phyloP scores from a whole-genome alignment of 495 filamentous ascomycete genomes.

The Polyplosphaeria fusca region DNA sequence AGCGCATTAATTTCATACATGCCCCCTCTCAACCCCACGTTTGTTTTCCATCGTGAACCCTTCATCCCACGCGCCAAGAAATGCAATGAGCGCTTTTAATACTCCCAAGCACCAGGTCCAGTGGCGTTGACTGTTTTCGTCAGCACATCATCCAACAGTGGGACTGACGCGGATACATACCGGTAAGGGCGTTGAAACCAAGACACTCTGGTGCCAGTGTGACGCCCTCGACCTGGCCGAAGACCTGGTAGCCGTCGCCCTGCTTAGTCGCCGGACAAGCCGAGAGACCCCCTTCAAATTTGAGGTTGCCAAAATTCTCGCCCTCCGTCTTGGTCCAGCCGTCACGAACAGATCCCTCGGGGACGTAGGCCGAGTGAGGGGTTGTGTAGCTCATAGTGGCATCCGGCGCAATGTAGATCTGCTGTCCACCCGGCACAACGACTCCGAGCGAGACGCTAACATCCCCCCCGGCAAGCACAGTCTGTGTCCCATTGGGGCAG shows the following conservation, averaged over 20 bases:
- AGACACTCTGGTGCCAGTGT: slow-evolving; percentile 13
- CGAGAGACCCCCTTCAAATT: slow-evolving; percentile 20
- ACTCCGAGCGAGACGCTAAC: slow-evolving; percentile 44
- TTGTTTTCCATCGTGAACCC: background rate
- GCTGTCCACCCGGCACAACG: slow-evolving; percentile 63
- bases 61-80: slow-evolving; percentile 9
- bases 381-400: slow-evolving; percentile 59
- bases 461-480: slow-evolving; percentile 45
- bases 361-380: slow-evolving; percentile 58
- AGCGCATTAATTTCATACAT: background rate
- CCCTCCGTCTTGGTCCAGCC: slow-evolving; percentile 29
- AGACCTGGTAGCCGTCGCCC: slow-evolving; percentile 28
- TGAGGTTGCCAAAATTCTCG: slow-evolving; percentile 21
- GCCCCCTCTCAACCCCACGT: background rate
- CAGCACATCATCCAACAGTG: background rate
- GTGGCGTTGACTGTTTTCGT: slow-evolving; percentile 18
- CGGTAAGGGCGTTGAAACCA: slow-evolving; percentile 28
- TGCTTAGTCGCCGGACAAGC: slow-evolving; percentile 25
- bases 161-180: slow-evolving; percentile 3
- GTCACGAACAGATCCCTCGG: slow-evolving; percentile 47
- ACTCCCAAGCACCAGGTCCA: slow-evolving; percentile 32
- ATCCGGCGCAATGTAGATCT: slow-evolving; percentile 54
- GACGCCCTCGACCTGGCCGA: slow-evolving; percentile 15
- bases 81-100: slow-evolving; percentile 25
- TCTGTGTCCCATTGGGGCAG: slow-evolving; percentile 41